phyloP scores from a whole-genome alignment of 2,329 filamentous ascomycete genomes.

The Penicillium sp. region DNA sequence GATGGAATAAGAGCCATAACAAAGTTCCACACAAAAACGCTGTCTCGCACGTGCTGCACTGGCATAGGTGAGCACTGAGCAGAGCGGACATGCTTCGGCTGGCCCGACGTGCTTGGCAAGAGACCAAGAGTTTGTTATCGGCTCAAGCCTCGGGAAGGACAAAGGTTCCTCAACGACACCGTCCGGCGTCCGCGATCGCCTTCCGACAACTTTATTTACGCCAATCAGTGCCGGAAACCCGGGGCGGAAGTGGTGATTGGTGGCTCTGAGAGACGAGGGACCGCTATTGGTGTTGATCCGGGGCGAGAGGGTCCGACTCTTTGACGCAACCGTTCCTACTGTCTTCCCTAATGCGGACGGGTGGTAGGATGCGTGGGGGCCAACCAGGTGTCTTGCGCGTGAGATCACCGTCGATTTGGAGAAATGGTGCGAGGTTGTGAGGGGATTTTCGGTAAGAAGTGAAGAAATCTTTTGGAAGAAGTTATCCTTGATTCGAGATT shows the following conservation, averaged over 20 bases:
- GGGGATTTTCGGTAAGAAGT: not conserved
- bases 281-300: not conserved
- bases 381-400: not conserved
- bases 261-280: not conserved
- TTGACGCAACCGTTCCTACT: slow-evolving; percentile 18
- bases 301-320: slow-evolving; percentile 5
- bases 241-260: too few relatives aligned
- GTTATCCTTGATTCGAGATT: not conserved
- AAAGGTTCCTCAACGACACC: not conserved
- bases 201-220: slow-evolving; percentile 5
- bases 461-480: not conserved
- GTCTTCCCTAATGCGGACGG: slow-evolving; percentile 10
- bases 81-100: too few relatives aligned
- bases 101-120: not conserved
- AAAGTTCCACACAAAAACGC: not conserved
- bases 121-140: not conserved
- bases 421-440: not conserved
- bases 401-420: not conserved
- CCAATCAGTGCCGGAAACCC: not conserved
- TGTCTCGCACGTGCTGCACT: not conserved
- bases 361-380: not conserved
- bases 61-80: too few relatives aligned
- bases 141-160: not conserved
- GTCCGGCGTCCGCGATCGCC: too few relatives aligned
- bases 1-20: not conserved